Conservation (phyloP, 2,329 filamentous ascomycete genomes). For the Scorias spongiosa region DNA sequence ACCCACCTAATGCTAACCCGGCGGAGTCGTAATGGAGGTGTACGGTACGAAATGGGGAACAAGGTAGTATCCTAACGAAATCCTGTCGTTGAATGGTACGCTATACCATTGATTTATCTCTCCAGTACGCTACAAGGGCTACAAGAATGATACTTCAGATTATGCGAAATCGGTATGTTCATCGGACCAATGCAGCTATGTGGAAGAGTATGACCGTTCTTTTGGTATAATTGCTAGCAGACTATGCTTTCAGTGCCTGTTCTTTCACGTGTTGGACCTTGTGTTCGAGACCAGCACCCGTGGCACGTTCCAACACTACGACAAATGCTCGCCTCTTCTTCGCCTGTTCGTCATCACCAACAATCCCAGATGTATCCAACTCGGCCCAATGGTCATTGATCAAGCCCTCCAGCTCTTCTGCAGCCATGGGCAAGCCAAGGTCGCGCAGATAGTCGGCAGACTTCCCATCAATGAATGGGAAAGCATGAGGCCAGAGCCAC, state of each 20-base stretch:
- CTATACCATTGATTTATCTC: too few relatives aligned
- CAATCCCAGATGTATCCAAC: slow-evolving; percentile 14
- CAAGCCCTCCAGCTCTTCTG: slow-evolving; percentile 18
- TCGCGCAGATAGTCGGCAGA: slow-evolving; percentile 20
- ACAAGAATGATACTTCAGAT: too few relatives aligned
- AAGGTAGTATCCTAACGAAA: too few relatives aligned
- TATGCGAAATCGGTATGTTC: too few relatives aligned
- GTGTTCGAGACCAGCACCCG: slow-evolving; percentile 24
- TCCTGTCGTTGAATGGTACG: too few relatives aligned
- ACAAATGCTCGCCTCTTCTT: slow-evolving; percentile 26
- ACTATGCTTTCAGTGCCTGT: slow-evolving; percentile 6
- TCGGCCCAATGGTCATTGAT: slow-evolving; percentile 23
- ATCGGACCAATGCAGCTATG: too few relatives aligned
- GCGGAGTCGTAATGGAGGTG: too few relatives aligned
- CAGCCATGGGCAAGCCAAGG: slow-evolving; percentile 22
- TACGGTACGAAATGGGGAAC: too few relatives aligned
- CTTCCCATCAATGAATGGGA: slow-evolving; percentile 25
- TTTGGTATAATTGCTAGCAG: too few relatives aligned
- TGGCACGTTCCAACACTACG: slow-evolving; percentile 23
- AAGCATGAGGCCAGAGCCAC: slow-evolving; percentile 24
- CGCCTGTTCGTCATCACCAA: slow-evolving; percentile 19
- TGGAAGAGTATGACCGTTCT: too few relatives aligned
- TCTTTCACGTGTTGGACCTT: slow-evolving; percentile 18
- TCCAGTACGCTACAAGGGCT: too few relatives aligned
- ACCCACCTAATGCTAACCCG: too few relatives aligned